Evolutionary conservation across 2,329 filamentous ascomycete genomes (phyloP), one percentile per base, ranked within the genome.

Genomic region (Plenodomus tracheiphilus): DNA sequence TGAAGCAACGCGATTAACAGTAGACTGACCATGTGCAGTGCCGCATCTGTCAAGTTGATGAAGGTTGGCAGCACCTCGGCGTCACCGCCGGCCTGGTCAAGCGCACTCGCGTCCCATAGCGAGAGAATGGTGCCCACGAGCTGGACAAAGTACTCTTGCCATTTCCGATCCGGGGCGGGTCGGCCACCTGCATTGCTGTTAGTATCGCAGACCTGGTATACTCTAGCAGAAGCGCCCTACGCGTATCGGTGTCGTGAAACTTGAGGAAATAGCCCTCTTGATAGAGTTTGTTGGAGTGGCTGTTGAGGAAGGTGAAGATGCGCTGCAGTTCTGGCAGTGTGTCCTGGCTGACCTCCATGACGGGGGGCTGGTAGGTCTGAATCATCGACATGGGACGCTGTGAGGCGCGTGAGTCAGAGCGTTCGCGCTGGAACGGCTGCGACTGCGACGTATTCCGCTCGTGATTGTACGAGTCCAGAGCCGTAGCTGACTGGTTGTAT

Each of bases 201-300:
- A 70, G 61, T 59, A 46, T 51, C 49, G 59, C 53, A 41, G 30
- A 39, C 36, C 43, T 42, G 30, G 15, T 15, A 43, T 50, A 16
- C 19, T 37, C 39, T 35, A 47, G 28, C 15, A 46, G 22, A 25
- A 15, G 19, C 28, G 49, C 83, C 90, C 63, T 82, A 96, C 92
- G 86, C 46, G 85, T 87, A 67, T 97, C 95, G 61, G 96, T 85
- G 73, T 99, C 94, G 72, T 97, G 93, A 41, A 99, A 79, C 75
- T 97, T 99, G 62, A 99, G 76, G 61, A 99, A 97, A 69, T 97
- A 99, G 32, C 94, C 94, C 75, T 99, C 94, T 62, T 97, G 92
- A 71, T 97, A 99, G 47, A 97, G 79, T 76, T 97, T 97, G 74
- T 97, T 97, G 49, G 85, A 87, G 72, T 99, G 94, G 74, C 88